Evolutionary conservation across 352 stramenopile genomes (phyloP).

Genomic region (Globisporangium carolinianum): DNA sequence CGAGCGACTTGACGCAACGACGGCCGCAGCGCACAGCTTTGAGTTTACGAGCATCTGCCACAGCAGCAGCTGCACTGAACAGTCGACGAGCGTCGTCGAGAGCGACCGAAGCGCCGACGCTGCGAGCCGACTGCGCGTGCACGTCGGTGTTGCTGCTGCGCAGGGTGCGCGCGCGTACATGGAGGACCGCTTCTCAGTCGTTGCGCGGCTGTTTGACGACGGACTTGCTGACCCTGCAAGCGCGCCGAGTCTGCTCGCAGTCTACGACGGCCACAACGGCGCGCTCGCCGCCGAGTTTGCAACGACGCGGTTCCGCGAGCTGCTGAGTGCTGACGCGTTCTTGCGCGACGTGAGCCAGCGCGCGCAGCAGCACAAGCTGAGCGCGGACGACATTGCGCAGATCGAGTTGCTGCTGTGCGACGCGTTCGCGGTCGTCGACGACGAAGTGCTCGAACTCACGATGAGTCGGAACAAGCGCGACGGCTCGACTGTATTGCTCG

Average conservation of each 20-base stretch:
- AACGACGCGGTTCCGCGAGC: conserved; percentile 44
- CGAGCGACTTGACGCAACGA: conserved; percentile 13
- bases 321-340: conserved; percentile 41
- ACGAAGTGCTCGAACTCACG: conserved; percentile 65
- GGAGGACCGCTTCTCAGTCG: conserved; percentile 69
- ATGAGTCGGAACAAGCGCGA: conserved; percentile 65
- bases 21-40: conserved; percentile 25
- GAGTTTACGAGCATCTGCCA: conserved; percentile 47
- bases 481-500: conserved; percentile 68
- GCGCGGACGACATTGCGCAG: conserved; percentile 35
- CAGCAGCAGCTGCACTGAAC: conserved; percentile 2
- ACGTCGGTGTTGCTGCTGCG: conserved; percentile 38
- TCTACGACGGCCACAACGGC: conserved; percentile 79
- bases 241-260: conserved; percentile 46
- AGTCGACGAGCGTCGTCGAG: conserved; percentile 6
- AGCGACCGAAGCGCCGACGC: conserved; percentile 10
- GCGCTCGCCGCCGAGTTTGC: conserved; percentile 62
- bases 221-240: conserved; percentile 27
- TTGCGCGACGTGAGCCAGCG: conserved; percentile 41
- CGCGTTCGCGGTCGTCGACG: conserved; percentile 54
- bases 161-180: conserved; percentile 73
- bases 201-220: conserved; percentile 54
- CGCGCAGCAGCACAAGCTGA: conserved; percentile 21
- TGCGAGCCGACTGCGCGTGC: conserved; percentile 27
- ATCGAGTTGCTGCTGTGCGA: conserved; percentile 47